Percentiles rank a stretch among this genome's conserved stretches.
Evolutionary conservation across 1,284 basidiomycete species (phyloP).

Genomic region (Vanrija sp.): DNA sequence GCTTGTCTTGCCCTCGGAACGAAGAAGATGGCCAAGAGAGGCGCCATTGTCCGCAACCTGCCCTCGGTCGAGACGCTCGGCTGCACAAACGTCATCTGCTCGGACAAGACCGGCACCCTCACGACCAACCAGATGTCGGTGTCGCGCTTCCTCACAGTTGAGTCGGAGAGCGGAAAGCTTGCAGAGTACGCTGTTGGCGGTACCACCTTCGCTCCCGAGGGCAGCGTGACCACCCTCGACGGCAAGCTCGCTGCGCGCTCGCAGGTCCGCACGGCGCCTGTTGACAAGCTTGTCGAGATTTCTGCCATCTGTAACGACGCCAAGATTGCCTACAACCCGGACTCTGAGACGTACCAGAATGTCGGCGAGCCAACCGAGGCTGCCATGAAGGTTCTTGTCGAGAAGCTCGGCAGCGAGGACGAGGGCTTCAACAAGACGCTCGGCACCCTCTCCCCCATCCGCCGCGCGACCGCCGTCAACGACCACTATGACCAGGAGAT

Average conservation of each 20-base stretch:
- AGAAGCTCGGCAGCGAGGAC: slow-evolving; percentile 64
- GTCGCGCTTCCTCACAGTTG: slow-evolving; percentile 70
- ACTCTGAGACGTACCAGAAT: slow-evolving; percentile 65
- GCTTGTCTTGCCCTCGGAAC: slow-evolving; percentile 93
- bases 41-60: slow-evolving; percentile 90
- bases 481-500: slow-evolving; percentile 71
- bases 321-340: slow-evolving; percentile 77
- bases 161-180: slow-evolving; percentile 51
- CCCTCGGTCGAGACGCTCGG: slow-evolving; percentile 96
- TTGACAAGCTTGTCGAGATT: slow-evolving; percentile 81
- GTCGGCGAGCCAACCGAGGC: slow-evolving; percentile 97
- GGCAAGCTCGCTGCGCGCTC: slow-evolving; percentile 56
- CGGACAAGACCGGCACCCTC: slow-evolving; percentile 93
- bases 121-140: slow-evolving; percentile 97
- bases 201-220: slow-evolving; percentile 80
- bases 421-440: slow-evolving; percentile 56
- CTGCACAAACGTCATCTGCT: slow-evolving; percentile 94
- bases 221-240: slow-evolving; percentile 63
- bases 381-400: slow-evolving; percentile 85
- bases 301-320: slow-evolving; percentile 89
- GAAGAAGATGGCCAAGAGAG: slow-evolving; percentile 97
- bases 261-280: slow-evolving; percentile 65
- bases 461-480: slow-evolving; percentile 77
- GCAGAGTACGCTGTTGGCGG: slow-evolving; percentile 79
- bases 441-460: slow-evolving; percentile 56